Conservation (phyloP, 108 stramenopile genomes). For the Cyclotella sp. region DNA sequence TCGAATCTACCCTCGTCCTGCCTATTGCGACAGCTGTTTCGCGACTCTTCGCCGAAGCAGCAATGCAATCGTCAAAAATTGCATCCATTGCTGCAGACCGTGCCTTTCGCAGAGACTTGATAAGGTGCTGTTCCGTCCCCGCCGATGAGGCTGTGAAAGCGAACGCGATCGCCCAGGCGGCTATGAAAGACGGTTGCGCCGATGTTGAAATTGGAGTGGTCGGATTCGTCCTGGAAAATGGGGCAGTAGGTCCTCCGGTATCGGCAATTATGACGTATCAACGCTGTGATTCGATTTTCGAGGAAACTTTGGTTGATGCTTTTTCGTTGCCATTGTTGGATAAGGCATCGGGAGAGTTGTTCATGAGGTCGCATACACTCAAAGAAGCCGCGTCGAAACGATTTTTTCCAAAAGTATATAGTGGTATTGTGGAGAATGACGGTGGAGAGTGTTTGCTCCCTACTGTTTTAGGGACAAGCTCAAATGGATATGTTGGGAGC, state of each 20-base stretch:
- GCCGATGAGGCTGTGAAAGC: constrained; percentile 11
- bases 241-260: constrained; percentile 7
- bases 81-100: constrained; percentile 56
- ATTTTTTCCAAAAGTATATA: constrained; percentile 44
- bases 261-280: constrained; percentile 18
- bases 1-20: constrained; percentile 75
- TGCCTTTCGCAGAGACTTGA: constrained; percentile 12
- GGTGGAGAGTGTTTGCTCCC: constrained; percentile 32
- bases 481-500: constrained; percentile 44
- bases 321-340: constrained; percentile 45
- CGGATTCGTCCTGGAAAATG: constrained; percentile 34
- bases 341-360: constrained; percentile 5
- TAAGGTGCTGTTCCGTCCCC: constrained; percentile 21
- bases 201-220: constrained; percentile 49
- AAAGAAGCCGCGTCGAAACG: constrained; percentile 25
- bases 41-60: constrained; percentile 55
- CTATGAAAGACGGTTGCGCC: constrained; percentile 33
- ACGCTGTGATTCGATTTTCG: constrained; percentile 41
- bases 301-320: constrained; percentile 30
- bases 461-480: constrained; percentile 34
- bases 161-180: constrained; percentile 18
- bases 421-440: constrained; percentile 4
- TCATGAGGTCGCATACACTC: neutral
- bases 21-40: constrained; percentile 76
- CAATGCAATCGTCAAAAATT: constrained; percentile 58